Conservation (phyloP, 768 basidiomycete species). For the Crepidotus variabilis region DNA sequence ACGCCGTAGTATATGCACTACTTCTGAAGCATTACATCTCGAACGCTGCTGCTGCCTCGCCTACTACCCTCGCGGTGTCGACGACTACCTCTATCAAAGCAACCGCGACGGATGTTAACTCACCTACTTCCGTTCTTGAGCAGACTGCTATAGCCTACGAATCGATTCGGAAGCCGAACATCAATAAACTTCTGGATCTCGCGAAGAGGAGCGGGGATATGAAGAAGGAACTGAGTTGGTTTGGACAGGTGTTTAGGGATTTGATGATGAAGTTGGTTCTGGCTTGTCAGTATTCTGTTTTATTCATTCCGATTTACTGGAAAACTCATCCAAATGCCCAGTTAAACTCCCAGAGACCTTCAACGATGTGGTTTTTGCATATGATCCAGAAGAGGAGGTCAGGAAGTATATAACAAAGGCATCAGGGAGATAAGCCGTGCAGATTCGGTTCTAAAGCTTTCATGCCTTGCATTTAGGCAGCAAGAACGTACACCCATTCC, state of each 20-base stretch:
- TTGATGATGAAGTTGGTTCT: constrained; percentile 25
- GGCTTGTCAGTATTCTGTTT: constrained; percentile 22
- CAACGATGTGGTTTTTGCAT: not conserved
- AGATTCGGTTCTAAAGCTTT: too few species aligned
- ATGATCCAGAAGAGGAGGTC: not conserved
- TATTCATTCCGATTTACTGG: not conserved
- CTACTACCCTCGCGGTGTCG: not conserved
- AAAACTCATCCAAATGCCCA: not conserved
- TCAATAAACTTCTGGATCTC: constrained; percentile 27
- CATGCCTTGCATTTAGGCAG: too few species aligned
- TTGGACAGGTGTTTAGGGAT: constrained; percentile 28
- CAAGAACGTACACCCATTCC: too few species aligned
- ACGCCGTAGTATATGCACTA: constrained; percentile 31
- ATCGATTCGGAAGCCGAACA: constrained; percentile 25
- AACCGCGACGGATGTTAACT: too few species aligned
- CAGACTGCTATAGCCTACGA: constrained; percentile 23
- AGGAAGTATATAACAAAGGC: not conserved
- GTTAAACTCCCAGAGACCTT: not conserved
- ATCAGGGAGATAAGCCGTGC: too few species aligned
- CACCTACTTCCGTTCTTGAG: not conserved
- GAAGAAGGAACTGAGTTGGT: constrained; percentile 26
- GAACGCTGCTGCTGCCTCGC: not conserved
- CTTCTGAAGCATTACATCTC: constrained; percentile 29
- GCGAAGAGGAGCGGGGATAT: constrained; percentile 24
- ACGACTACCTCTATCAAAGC: not conserved